These are phyloP conservation scores for Omphalotus olearius DNA, from an alignment of 1,284 basidiomycete genomes.

Conservation along the genomic window DNA sequence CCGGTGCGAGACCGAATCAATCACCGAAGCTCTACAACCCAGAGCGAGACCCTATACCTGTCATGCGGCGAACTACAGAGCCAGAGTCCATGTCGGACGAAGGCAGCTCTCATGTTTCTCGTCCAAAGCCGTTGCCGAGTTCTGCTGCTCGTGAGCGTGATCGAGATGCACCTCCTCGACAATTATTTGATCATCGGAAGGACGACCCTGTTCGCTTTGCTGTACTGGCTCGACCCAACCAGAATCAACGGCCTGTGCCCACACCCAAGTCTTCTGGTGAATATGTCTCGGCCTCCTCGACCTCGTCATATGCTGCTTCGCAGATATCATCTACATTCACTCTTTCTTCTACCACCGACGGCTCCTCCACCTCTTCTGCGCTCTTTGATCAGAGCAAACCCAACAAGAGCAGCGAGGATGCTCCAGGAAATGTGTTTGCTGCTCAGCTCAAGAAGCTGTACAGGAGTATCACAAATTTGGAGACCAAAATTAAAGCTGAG, in stretches of 20 bases:
- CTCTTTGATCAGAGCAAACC: constrained; percentile 47
- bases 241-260: constrained; percentile 33
- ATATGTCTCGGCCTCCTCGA: constrained; percentile 70
- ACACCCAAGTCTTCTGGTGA: constrained; percentile 62
- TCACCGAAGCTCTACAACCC: constrained; percentile 65
- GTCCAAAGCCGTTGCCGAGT: constrained; percentile 15
- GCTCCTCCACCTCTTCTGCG: constrained; percentile 64
- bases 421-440: constrained; percentile 64
- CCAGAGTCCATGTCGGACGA: constrained; percentile 57
- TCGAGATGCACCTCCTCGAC: constrained; percentile 36
- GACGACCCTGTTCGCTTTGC: constrained; percentile 83
- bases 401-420: constrained; percentile 42
- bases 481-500: constrained; percentile 67
- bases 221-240: constrained; percentile 48
- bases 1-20: constrained; percentile 23
- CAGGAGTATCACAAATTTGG: constrained; percentile 67
- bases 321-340: constrained; percentile 71
- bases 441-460: constrained; percentile 79
- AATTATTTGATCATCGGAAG: constrained; percentile 80
- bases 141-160: constrained; percentile 26
- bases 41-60: constrained; percentile 58
- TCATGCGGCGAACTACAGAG: constrained; percentile 53
- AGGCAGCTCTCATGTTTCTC: constrained; percentile 31
- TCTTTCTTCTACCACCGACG: constrained; percentile 72
- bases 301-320: constrained; percentile 73